Base-by-base conservation (phyloP, 129 eudicot genomes). In the Chrysanthemum seticuspe region DNA sequence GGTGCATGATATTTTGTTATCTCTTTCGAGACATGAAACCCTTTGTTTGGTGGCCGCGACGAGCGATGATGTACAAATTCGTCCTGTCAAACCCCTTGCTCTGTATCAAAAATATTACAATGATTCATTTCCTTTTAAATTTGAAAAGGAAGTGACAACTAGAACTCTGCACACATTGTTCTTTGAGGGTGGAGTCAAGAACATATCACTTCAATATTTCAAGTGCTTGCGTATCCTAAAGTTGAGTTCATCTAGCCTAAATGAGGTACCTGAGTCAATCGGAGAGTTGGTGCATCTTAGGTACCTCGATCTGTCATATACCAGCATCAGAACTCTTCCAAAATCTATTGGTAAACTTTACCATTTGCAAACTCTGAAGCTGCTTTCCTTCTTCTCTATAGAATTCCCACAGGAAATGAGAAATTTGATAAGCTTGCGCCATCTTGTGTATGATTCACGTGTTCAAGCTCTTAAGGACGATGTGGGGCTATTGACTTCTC, bases 251-350 rank as follows among this genome's bases (percentile, higher is more conserved):
- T 57, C 11, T 16, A 15, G 4, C 21, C 11, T 14, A 57, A 6
- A 57, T 6, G 21, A 6, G 6, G 7, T 57, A 57, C 21, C 21
- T 56, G 27, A 57, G 18, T 57, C 62, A 4, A 1, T 16, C 10
- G 62, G 62, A 57, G 62, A 16, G 62, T 57, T 57, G 25, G 25
- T 57, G 25, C 25, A 57, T 57, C 62, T 57, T 57, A 57, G 27
- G 27, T 57, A 57, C 18, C 62, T 57, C 4, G 62, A 57, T 16
- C 13, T 56, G 23, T 57, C 13, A 57, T 1, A 2, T 57, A 16
- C 8, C 10, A 6, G 1, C 9, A 14, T 15, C 23, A 1, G 11
- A 14, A 23, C 18, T 16, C 61, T 55, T 55, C 9, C 61, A 13
- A n/a, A 55, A 55, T 13, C 61, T 55, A 55, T 55, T 55, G 19